Percentiles rank a stretch among this genome's conserved stretches.
Evolutionary conservation across 1,284 basidiomycete genomes (phyloP).

Genomic region (Trametes pubescens): DNA sequence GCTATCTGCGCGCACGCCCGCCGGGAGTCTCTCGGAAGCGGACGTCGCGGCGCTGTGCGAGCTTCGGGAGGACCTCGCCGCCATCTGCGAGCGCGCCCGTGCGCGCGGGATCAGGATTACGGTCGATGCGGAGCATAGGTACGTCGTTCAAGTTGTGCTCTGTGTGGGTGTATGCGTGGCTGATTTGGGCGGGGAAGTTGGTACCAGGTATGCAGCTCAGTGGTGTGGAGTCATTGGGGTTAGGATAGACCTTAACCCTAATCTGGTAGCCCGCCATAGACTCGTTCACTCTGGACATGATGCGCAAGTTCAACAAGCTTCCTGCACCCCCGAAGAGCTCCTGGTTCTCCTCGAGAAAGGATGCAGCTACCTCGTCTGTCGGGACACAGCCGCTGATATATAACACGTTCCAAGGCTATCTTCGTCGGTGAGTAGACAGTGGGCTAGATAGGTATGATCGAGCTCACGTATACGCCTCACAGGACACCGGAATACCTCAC

Average conservation of each 20-base stretch:
- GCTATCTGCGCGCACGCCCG: conserved; percentile 38
- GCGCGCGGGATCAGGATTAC: conserved; percentile 70
- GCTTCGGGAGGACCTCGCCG: conserved; percentile 63
- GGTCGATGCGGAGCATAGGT: conserved; percentile 87
- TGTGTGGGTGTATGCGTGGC: not conserved
- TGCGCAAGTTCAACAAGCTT: conserved; percentile 77
- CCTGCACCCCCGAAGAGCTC: conserved; percentile 39
- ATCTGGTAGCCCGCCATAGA: conserved; percentile 77
- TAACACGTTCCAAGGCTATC: conserved; percentile 87
- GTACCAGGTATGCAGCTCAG: conserved; percentile 59
- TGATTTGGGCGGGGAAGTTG: conserved; percentile 50
- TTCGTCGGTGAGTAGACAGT: conserved; percentile 62
- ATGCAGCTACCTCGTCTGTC: not conserved
- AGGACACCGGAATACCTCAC: conserved; percentile 79
- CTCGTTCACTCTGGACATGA: conserved; percentile 75
- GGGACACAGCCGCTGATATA: conserved; percentile 72
- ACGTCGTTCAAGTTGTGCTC: conserved; percentile 23
- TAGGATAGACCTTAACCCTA: conserved; percentile 21
- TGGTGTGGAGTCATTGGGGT: conserved; percentile 2
- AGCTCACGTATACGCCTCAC: not conserved
- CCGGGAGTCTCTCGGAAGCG: conserved; percentile 49
- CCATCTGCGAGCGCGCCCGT: conserved; percentile 64
- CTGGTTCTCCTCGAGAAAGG: conserved; percentile 25
- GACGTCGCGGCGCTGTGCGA: conserved; percentile 72
- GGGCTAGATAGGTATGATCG: not conserved